Evolutionary conservation across 1,139 yeast genomes (phyloP).

Genomic region (Suhomyces maxii): DNA sequence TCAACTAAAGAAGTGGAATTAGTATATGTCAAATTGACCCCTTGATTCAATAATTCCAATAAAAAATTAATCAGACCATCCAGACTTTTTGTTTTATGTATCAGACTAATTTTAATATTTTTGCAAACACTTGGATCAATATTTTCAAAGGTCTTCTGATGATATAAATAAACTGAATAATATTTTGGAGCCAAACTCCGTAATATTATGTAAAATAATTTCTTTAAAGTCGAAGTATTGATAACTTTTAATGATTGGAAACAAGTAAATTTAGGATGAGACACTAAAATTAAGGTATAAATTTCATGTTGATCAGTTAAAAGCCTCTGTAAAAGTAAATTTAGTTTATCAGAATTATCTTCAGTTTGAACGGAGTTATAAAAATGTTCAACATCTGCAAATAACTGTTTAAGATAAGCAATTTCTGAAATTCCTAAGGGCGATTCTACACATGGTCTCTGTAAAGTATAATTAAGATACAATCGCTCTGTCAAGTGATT

Average conservation of each 20-base stretch:
- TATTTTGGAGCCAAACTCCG: constrained; percentile 5
- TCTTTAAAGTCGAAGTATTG: not conserved
- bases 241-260: not conserved
- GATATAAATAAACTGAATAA: not conserved
- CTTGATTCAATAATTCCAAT: constrained; percentile 31
- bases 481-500: not conserved
- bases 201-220: not conserved
- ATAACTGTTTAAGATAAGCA: not conserved
- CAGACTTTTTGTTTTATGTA: no score
- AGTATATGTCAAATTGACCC: constrained; percentile 12
- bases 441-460: not conserved
- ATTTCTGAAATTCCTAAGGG: not conserved
- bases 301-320: not conserved
- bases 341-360: not conserved
- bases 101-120: not conserved
- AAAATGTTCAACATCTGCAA: not conserved
- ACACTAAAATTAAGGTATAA: constrained; percentile 1
- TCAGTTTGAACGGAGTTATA: not conserved
- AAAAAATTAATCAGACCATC: constrained; percentile 13
- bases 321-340: not conserved
- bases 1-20: constrained; percentile 12
- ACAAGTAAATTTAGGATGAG: constrained; percentile 1
- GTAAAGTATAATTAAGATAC: not conserved
- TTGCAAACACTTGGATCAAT: no score
- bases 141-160: not conserved